phyloP scores from a whole-genome alignment of 2,329 filamentous ascomycete species.

The Thelonectria discophora region DNA sequence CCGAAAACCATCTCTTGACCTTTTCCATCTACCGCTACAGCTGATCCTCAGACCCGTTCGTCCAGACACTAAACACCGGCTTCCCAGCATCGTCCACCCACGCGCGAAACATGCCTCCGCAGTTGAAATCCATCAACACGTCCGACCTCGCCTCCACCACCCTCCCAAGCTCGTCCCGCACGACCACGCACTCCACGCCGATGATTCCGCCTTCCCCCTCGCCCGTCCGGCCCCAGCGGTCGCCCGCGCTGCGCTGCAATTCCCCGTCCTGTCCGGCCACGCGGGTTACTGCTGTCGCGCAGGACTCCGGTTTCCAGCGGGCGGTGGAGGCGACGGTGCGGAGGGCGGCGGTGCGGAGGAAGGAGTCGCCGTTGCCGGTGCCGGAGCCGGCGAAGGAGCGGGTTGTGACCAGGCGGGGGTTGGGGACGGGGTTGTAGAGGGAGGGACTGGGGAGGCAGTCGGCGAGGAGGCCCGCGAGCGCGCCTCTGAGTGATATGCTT shows the following conservation, averaged over 20 bases:
- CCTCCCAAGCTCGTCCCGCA: constrained; percentile 54
- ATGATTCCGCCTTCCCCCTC: constrained; percentile 90
- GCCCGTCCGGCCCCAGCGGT: constrained; percentile 75
- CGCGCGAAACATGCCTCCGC: constrained; percentile 86
- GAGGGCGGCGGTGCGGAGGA: constrained; percentile 75
- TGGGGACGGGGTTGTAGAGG: constrained; percentile 47
- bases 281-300: constrained; percentile 67
- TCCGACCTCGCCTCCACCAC: constrained; percentile 55
- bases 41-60: constrained; percentile 42
- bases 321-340: constrained; percentile 78
- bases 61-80: constrained; percentile 59
- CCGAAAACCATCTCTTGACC: neutral
- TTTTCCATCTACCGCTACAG: constrained; percentile 12
- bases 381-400: constrained; percentile 72
- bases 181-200: constrained; percentile 72
- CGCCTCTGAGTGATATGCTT: constrained; percentile 39
- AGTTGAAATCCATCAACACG: constrained; percentile 83
- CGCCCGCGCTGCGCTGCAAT: constrained; percentile 76
- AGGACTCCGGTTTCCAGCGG: constrained; percentile 64
- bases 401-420: constrained; percentile 29
- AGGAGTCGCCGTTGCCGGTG: constrained; percentile 90
- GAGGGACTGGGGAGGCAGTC: constrained; percentile 67
- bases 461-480: constrained; percentile 60
- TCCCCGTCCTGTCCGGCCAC: constrained; percentile 78
- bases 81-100: constrained; percentile 72